Evolutionary conservation across 176 grass and related monocot species (phyloP).

Genomic region (Oryza brachyantha): DNA sequence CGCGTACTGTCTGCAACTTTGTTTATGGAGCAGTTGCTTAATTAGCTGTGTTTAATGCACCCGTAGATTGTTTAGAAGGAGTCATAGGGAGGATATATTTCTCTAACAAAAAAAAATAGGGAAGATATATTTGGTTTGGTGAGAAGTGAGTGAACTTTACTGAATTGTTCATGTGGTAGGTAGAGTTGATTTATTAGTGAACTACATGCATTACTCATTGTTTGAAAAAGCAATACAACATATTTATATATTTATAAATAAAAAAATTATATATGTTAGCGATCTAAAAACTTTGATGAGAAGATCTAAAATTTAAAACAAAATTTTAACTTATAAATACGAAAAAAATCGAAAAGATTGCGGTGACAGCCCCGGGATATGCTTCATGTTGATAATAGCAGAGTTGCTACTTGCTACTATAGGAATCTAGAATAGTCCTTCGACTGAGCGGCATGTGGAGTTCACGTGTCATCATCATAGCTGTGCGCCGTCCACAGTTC

Average conservation of each 20-base stretch:
- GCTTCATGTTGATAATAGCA: neutral
- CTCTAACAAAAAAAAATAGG: too few species aligned
- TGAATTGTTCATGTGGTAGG: neutral
- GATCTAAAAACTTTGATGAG: too few species aligned
- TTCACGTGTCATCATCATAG: neutral
- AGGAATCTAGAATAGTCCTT: neutral
- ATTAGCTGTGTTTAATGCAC: neutral
- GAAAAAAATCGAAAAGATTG: too few species aligned
- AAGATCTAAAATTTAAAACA: too few species aligned
- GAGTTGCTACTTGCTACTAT: too few species aligned
- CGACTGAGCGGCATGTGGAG: neutral
- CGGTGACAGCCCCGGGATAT: too few species aligned
- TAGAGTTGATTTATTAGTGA: neutral
- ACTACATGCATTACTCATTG: too few species aligned
- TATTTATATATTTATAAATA: too few species aligned
- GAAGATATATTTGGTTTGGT: neutral
- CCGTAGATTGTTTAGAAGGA: neutral
- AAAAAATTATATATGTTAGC: too few species aligned
- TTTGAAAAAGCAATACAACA: too few species aligned
- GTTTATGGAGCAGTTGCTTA: neutral
- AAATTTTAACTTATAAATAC: too few species aligned
- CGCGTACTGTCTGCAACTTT: too few species aligned
- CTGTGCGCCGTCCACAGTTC: neutral
- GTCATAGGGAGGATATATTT: neutral
- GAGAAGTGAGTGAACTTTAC: neutral